Conservation (phyloP, 805 yeast genomes). For the Yamadazyma ubonensis region DNA sequence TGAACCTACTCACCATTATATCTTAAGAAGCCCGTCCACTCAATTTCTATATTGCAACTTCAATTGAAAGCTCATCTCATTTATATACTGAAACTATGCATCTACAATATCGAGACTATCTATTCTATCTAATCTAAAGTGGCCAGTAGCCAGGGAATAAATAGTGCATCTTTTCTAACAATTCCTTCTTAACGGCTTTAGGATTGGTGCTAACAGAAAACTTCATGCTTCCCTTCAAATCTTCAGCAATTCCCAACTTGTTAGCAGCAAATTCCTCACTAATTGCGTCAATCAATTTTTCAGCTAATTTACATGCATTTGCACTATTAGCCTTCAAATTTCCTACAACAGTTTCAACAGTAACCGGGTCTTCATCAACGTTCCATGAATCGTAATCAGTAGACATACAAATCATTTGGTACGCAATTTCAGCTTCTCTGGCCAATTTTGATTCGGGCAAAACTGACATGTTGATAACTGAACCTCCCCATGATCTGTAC, state of each 20-base stretch:
- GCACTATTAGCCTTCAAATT: conserved; percentile 82
- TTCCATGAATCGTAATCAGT: conserved; percentile 99
- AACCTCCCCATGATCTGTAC: conserved; percentile 86
- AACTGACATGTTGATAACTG: conserved; percentile 95
- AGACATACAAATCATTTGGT: conserved; percentile 98
- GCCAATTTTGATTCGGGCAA: conserved; percentile 98
- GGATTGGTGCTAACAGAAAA: conserved; percentile 77
- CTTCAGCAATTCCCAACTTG: conserved; percentile 57
- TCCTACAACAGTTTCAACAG: conserved; percentile 95
- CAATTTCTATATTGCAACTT: too few relatives aligned
- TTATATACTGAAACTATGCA: too few relatives aligned
- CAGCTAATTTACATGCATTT: conserved; percentile 80
- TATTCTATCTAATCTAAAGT: conserved; percentile 11
- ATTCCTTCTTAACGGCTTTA: conserved; percentile 66
- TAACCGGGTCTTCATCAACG: conserved; percentile 91
- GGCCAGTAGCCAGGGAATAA: conserved; percentile 93
- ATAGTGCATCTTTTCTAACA: conserved; percentile 77
- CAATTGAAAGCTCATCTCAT: too few relatives aligned
- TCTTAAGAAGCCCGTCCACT: too few relatives aligned
- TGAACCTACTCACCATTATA: too few relatives aligned
- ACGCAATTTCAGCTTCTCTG: conserved; percentile 93
- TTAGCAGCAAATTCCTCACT: conserved; percentile 60
- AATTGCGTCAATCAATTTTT: conserved; percentile 62
- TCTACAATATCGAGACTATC: conserved; percentile 1
- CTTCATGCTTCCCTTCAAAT: conserved; percentile 74